These are phyloP conservation scores for Amanita brunnescens DNA, from an alignment of 768 basidiomycete species.

Conservation along the genomic window DNA sequence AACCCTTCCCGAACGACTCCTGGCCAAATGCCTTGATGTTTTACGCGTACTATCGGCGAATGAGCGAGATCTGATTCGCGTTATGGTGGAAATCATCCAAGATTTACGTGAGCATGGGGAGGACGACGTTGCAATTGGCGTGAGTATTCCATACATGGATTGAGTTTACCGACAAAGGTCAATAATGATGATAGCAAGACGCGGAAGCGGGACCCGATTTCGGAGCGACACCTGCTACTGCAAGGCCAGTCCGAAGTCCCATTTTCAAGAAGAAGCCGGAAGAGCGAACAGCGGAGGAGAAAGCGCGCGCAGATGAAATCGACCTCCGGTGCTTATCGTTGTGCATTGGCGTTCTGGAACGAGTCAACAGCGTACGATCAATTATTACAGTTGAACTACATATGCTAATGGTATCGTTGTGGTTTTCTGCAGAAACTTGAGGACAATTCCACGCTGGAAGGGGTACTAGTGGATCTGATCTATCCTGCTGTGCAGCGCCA, in stretches of 20 bases:
- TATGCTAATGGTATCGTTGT: background rate
- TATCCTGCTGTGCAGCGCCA: slow-evolving; percentile 87
- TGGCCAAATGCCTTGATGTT: slow-evolving; percentile 77
- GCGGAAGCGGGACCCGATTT: background rate
- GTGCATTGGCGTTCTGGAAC: slow-evolving; percentile 82
- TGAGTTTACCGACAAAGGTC: background rate
- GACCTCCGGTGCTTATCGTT: slow-evolving; percentile 79
- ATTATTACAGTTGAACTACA: slow-evolving; percentile 11
- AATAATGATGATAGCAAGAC: background rate
- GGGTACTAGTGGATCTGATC: slow-evolving; percentile 77
- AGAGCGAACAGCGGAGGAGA: slow-evolving; percentile 59
- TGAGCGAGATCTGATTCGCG: slow-evolving; percentile 45
- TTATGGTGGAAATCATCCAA: slow-evolving; percentile 29
- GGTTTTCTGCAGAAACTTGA: slow-evolving; percentile 53
- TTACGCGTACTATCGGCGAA: slow-evolving; percentile 59
- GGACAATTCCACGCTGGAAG: slow-evolving; percentile 73
- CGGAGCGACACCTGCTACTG: slow-evolving; percentile 12
- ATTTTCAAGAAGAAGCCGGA: slow-evolving; percentile 38
- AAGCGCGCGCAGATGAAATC: slow-evolving; percentile 52
- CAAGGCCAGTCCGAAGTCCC: slow-evolving; percentile 8
- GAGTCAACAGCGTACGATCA: slow-evolving; percentile 74
- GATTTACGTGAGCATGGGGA: slow-evolving; percentile 28
- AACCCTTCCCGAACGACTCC: slow-evolving; percentile 56
- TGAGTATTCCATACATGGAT: slow-evolving; percentile 6
- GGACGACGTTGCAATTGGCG: slow-evolving; percentile 19